These are phyloP conservation scores for Schizophyllum amplum DNA, from an alignment of 1,284 basidiomycete genomes.

Conservation along the genomic window DNA sequence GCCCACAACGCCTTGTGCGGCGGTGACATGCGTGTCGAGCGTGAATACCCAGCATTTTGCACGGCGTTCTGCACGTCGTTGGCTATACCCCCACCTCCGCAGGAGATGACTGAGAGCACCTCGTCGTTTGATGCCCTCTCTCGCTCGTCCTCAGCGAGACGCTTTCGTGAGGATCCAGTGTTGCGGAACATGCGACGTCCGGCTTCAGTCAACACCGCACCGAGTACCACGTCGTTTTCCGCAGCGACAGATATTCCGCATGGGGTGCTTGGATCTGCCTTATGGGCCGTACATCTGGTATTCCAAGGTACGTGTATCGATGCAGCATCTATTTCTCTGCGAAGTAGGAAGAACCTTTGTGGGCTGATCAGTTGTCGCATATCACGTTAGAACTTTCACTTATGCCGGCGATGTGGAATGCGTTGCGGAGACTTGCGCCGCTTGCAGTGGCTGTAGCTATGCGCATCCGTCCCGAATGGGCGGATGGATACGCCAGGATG, in stretches of 20 bases:
- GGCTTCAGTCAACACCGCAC: neutral
- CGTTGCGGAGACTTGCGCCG: neutral
- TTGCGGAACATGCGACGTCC: neutral
- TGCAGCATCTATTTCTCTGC: too few relatives aligned
- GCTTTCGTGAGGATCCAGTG: neutral
- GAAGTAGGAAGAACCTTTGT: too few relatives aligned
- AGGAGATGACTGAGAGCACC: neutral
- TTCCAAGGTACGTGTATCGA: too few relatives aligned
- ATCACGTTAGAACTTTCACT: neutral
- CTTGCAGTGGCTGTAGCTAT: neutral
- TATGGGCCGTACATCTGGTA: neutral
- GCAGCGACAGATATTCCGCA: neutral
- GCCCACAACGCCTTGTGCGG: neutral
- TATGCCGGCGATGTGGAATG: neutral
- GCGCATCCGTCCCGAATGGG: neutral
- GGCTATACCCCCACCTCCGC: neutral
- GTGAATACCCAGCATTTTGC: slow-evolving; percentile 8
- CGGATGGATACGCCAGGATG: neutral
- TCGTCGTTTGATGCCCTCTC: neutral
- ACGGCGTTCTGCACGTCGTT: neutral
- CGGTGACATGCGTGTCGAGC: slow-evolving; percentile 58
- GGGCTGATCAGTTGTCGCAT: neutral
- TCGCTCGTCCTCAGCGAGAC: neutral
- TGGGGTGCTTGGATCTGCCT: neutral
- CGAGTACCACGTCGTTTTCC: neutral